phyloP scores from a whole-genome alignment of 495 filamentous ascomycete species.

The Lophiotrema nucula region DNA sequence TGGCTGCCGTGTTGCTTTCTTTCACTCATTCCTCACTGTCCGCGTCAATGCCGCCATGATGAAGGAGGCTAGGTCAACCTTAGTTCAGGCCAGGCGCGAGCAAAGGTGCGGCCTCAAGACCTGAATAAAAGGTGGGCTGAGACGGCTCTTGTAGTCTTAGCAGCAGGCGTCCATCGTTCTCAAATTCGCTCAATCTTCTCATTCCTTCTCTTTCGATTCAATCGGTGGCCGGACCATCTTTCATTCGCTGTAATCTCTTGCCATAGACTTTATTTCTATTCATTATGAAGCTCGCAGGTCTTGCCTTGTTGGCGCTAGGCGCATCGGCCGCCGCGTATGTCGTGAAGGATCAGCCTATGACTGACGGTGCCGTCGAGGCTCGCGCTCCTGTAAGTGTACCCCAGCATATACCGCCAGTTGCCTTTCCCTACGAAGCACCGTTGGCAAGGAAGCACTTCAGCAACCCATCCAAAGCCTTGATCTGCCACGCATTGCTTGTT shows the following conservation, averaged over 20 bases:
- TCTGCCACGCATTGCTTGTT: too few relatives aligned
- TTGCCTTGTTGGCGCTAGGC: slow-evolving; percentile 17
- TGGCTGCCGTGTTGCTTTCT: slow-evolving; percentile 3
- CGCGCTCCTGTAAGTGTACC: slow-evolving; percentile 16
- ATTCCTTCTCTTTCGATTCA: slow-evolving; percentile 15
- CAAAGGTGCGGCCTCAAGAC: neutral
- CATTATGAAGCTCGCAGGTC: slow-evolving; percentile 21
- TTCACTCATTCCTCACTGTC: neutral
- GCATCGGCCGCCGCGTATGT: slow-evolving; percentile 20
- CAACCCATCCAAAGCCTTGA: too few relatives aligned
- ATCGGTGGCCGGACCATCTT: slow-evolving; percentile 16
- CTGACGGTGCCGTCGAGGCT: slow-evolving; percentile 2
- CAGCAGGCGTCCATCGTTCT: slow-evolving; percentile 8
- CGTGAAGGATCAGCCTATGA: slow-evolving; percentile 10
- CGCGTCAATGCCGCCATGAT: slow-evolving; percentile 21
- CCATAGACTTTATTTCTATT: slow-evolving; percentile 3
- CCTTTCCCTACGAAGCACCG: too few relatives aligned
- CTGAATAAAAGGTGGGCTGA: neutral
- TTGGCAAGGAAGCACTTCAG: too few relatives aligned
- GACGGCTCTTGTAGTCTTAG: neutral
- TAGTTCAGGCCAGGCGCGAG: too few relatives aligned
- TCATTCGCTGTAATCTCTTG: slow-evolving; percentile 5
- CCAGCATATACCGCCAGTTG: too few relatives aligned
- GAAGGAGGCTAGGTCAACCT: neutral
- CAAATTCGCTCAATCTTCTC: slow-evolving; percentile 16